Evolutionary conservation across 1,284 basidiomycete species (phyloP).

Genomic region (Marasmius sp.): DNA sequence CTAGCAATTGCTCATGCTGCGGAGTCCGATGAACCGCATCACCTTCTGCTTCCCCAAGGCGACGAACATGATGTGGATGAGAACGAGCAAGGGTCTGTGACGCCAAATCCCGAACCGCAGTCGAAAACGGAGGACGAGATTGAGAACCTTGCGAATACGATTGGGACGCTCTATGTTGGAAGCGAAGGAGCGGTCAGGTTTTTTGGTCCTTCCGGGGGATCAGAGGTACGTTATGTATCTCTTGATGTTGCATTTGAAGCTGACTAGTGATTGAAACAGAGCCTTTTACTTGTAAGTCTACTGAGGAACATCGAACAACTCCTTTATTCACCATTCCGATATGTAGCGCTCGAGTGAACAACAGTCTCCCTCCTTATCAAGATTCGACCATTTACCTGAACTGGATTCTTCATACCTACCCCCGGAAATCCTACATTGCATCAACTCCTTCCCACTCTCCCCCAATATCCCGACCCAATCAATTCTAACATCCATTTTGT

Average conservation of each 20-base stretch:
- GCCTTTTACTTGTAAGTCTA: slow-evolving; percentile 35
- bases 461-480: slow-evolving; percentile 31
- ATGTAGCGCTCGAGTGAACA: slow-evolving; percentile 13
- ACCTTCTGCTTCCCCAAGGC: slow-evolving; percentile 28
- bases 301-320: neutral
- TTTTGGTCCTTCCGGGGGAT: slow-evolving; percentile 43
- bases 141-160: slow-evolving; percentile 23
- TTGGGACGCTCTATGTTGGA: slow-evolving; percentile 38
- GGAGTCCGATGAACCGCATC: slow-evolving; percentile 35
- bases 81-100: slow-evolving; percentile 21
- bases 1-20: slow-evolving; percentile 42
- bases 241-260: neutral
- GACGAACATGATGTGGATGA: slow-evolving; percentile 28
- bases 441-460: slow-evolving; percentile 41
- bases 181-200: slow-evolving; percentile 36
- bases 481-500: slow-evolving; percentile 39
- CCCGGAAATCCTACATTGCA: slow-evolving; percentile 37
- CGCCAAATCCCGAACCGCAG: neutral
- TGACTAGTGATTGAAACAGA: slow-evolving; percentile 27
- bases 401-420: slow-evolving; percentile 43
- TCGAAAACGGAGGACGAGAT: slow-evolving; percentile 3
- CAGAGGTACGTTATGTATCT: slow-evolving; percentile 31
- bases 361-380: neutral
- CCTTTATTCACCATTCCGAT: neutral
- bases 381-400: slow-evolving; percentile 25